Percentiles rank a stretch among this genome's conserved stretches.
These are phyloP conservation scores for Didymella lethalis DNA, from an alignment of 2,329 filamentous ascomycete species.

Conservation along the genomic window DNA sequence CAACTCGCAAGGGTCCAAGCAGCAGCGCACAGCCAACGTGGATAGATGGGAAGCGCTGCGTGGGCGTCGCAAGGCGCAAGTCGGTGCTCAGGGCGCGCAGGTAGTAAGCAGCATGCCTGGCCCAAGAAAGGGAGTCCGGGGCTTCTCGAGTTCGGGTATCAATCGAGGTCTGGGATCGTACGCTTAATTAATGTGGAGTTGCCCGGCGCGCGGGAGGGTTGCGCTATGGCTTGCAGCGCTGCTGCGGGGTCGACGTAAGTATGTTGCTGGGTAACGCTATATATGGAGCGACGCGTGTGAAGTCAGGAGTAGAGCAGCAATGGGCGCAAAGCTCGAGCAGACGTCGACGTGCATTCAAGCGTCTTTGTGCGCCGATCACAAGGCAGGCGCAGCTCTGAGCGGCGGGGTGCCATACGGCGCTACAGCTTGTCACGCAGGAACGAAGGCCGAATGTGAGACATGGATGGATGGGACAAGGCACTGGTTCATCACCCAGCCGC, in stretches of 20 bases:
- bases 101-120: slow-evolving; percentile 42
- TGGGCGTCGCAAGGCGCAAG: slow-evolving; percentile 30
- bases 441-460: slow-evolving; percentile 13
- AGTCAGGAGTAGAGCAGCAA: background rate
- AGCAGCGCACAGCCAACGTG: slow-evolving; percentile 23
- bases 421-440: slow-evolving; percentile 32
- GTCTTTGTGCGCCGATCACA: slow-evolving; percentile 21
- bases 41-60: slow-evolving; percentile 28
- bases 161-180: slow-evolving; percentile 27
- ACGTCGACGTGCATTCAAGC: slow-evolving; percentile 5
- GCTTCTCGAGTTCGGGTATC: slow-evolving; percentile 23
- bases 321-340: background rate
- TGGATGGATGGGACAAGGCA: slow-evolving; percentile 8
- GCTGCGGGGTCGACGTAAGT: slow-evolving; percentile 24
- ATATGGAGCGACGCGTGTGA: slow-evolving; percentile 6
- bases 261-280: slow-evolving; percentile 21
- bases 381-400: slow-evolving; percentile 16
- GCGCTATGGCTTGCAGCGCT: slow-evolving; percentile 29
- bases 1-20: slow-evolving; percentile 12
- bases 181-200: slow-evolving; percentile 45
- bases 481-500: slow-evolving; percentile 11
- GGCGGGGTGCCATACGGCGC: slow-evolving; percentile 18
- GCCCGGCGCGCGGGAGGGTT: slow-evolving; percentile 29
- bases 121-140: slow-evolving; percentile 21
- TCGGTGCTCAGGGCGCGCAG: slow-evolving; percentile 34